These are phyloP conservation scores for Alisma plantagoaquatica DNA, from an alignment of 106 monocot species.

Conservation along the genomic window DNA sequence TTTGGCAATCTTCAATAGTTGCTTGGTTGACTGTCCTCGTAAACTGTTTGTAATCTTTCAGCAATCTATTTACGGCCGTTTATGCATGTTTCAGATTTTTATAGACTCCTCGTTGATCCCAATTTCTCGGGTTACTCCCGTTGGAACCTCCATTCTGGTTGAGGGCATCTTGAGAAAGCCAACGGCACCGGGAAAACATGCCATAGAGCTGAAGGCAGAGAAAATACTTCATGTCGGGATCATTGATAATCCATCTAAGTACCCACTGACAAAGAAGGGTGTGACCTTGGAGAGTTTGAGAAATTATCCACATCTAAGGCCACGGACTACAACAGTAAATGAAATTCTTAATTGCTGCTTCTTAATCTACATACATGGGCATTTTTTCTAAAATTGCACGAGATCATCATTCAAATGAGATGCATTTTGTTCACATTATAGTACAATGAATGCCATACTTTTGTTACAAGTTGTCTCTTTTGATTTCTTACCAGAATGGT, in stretches of 20 bases:
- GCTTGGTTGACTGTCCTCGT: too few relatives aligned
- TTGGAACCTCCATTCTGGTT: constrained; percentile 60
- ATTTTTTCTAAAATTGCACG: too few relatives aligned
- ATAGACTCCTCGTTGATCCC: constrained; percentile 39
- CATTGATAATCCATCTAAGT: constrained; percentile 37
- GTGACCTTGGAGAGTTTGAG: constrained; percentile 34
- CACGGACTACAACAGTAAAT: constrained; percentile 43
- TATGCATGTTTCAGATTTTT: constrained; percentile 31
- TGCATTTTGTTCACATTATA: too few relatives aligned
- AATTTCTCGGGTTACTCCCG: constrained; percentile 27
- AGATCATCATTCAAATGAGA: too few relatives aligned
- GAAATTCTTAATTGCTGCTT: too few relatives aligned
- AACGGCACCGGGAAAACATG: constrained; percentile 14
- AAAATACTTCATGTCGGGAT: constrained; percentile 69
- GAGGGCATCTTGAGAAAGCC: constrained; percentile 45
- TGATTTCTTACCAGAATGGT: too few relatives aligned
- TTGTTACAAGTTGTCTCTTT: too few relatives aligned
- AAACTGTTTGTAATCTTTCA: too few relatives aligned
- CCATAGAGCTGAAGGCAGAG: constrained; percentile 51
- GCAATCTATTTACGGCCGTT: background rate
- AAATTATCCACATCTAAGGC: constrained; percentile 49
- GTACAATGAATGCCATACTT: too few relatives aligned
- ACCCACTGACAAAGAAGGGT: constrained; percentile 35
- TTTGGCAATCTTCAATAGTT: constrained; percentile 7
- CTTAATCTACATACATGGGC: background rate